Conservation (phyloP, 257 asterid genomes). For the Nicotiana sylvestris region DNA sequence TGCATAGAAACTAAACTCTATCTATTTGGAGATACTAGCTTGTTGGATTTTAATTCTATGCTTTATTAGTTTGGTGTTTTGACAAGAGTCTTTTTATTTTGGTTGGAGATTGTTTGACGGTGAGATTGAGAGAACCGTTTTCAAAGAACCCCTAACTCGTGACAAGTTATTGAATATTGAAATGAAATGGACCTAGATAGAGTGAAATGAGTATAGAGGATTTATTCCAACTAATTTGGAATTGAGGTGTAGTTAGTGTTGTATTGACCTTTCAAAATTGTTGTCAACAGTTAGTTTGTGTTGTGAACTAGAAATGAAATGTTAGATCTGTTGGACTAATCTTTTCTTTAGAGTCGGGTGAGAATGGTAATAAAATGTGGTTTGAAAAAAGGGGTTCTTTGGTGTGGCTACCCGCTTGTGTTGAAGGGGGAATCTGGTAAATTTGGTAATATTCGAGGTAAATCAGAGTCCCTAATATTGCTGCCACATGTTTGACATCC, state of each 20-base stretch:
- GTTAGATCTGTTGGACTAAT: not conserved
- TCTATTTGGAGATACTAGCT: not conserved
- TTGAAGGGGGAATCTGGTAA: not conserved
- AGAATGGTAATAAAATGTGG: not conserved
- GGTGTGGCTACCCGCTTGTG: not conserved
- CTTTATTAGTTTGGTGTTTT: not conserved
- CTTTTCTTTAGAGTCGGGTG: not conserved
- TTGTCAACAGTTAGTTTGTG: not conserved
- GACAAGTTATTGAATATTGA: not conserved
- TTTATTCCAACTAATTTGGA: not conserved
- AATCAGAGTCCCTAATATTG: not conserved
- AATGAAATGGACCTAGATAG: not conserved
- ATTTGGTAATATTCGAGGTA: not conserved
- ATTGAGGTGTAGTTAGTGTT: not conserved
- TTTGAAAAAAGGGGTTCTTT: not conserved
- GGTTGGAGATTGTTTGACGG: not conserved
- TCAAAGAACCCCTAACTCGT: not conserved
- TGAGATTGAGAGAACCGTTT: not conserved
- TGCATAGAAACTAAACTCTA: too few species aligned
- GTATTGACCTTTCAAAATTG: not conserved
- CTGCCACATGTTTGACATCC: not conserved
- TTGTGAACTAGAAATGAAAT: not conserved
- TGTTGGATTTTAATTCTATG: not conserved
- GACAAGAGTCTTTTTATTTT: not conserved
- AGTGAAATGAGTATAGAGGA: not conserved